A percentile compares a stretch with the other conserved stretches of the same genome.
Conservation (phyloP, 1,139 yeast genomes). For the Scheffersomyces cryptocercus region DNA sequence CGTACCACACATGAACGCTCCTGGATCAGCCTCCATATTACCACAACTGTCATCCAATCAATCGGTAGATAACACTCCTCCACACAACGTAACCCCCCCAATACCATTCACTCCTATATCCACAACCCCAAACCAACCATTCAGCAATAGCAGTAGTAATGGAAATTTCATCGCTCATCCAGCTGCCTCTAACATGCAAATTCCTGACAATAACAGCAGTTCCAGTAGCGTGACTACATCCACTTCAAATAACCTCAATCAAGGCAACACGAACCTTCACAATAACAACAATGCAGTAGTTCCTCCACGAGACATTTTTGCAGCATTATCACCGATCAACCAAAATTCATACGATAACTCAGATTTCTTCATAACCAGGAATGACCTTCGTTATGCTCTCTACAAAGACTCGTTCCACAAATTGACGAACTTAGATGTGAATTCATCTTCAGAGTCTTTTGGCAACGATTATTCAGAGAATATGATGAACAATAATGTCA, state of each 20-base stretch:
- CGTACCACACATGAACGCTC: background rate
- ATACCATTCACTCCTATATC: background rate
- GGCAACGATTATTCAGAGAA: conserved; percentile 2
- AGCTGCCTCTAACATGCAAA: background rate
- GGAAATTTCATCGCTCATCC: background rate
- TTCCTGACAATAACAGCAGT: background rate
- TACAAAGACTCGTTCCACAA: conserved; percentile 18
- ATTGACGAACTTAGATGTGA: conserved; percentile 3
- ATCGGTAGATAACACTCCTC: background rate
- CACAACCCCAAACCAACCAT: background rate
- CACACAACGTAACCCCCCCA: background rate
- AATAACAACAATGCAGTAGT: background rate
- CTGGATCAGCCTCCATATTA: background rate
- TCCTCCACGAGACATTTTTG: conserved; percentile 12
- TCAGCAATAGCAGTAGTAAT: background rate
- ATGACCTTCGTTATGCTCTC: conserved; percentile 19
- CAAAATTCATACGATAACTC: conserved; percentile 8
- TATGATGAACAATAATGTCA: background rate
- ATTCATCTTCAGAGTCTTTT: conserved; percentile 7
- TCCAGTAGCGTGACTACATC: too few species aligned
- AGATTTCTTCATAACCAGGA: conserved; percentile 17
- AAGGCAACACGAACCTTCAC: background rate
- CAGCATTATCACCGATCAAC: conserved; percentile 13
- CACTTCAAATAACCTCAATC: too few species aligned
- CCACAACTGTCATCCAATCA: background rate